A percentile compares a stretch with the other conserved stretches of the same genome.
These are phyloP conservation scores for Fonsecaea erecta DNA, from an alignment of 2,329 filamentous ascomycete genomes.

Conservation along the genomic window DNA sequence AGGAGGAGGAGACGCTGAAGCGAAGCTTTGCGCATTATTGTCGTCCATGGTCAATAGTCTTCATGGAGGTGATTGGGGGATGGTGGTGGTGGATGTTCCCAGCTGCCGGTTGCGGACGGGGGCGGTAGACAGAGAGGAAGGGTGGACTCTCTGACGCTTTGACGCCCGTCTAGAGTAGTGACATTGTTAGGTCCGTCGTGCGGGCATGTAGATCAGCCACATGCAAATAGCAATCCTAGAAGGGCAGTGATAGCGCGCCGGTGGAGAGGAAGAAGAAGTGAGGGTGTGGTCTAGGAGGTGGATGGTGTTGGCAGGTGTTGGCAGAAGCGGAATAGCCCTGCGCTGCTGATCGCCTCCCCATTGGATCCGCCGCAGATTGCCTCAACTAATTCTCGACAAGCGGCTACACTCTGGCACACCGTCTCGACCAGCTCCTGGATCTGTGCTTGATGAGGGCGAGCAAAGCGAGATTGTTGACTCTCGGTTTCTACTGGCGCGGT, in stretches of 20 bases:
- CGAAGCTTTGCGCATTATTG: constrained; percentile 25
- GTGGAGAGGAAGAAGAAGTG: constrained; percentile 10
- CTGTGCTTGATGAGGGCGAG: neutral
- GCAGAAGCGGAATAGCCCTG: constrained; percentile 14
- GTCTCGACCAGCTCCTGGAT: constrained; percentile 10
- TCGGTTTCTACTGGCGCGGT: neutral
- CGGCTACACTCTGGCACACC: constrained; percentile 13
- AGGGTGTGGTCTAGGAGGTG: constrained; percentile 8
- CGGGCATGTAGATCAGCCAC: constrained; percentile 33
- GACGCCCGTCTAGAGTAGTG: constrained; percentile 33
- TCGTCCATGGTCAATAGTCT: constrained; percentile 25
- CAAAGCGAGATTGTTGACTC: constrained; percentile 15
- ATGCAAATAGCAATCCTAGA: constrained; percentile 25
- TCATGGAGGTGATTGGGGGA: constrained; percentile 17
- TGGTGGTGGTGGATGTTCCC: constrained; percentile 17
- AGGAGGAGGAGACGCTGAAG: constrained; percentile 31
- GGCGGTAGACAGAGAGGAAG: constrained; percentile 14
- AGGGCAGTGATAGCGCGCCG: neutral
- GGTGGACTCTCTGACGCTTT: constrained; percentile 28
- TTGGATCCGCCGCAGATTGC: constrained; percentile 15
- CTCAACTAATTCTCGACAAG: constrained; percentile 13
- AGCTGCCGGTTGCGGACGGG: constrained; percentile 12
- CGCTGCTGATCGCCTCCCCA: neutral
- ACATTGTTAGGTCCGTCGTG: constrained; percentile 33
- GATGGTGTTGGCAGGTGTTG: neutral